Evolutionary conservation across 768 basidiomycete genomes (phyloP), one percentile per base, ranked within the genome.

Genomic region (Cystofilobasidium macerans): DNA sequence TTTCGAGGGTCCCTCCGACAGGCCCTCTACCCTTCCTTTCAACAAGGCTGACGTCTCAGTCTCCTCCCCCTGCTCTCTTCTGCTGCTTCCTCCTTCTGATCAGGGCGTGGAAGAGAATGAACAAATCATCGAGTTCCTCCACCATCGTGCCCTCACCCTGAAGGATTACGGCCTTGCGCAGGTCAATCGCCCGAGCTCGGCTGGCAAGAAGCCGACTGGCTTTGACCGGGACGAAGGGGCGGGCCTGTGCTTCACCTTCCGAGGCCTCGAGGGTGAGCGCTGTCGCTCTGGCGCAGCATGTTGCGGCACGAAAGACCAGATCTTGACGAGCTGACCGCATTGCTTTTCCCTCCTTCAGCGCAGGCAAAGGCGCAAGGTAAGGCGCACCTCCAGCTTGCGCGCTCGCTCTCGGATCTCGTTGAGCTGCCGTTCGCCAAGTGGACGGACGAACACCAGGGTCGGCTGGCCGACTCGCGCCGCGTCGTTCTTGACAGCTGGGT

Each of bases 151-250:
- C 2, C 11, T 24, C 12, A 28, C 58, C 7, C 40, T 59, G 1
- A 45, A 60, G 33, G 47, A 42, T 11, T 62, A 43, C 38, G 65
- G 47, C 0, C 26, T 61, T n/a, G 26, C 59, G 12, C 51, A 57
- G 16, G 32, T 62, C 60, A 47, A 61, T 18, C 20, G 28, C 9
- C 28, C 53, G 30, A 33, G 38, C 6, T 18, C 45, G 8, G 28
- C 2, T n/a, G 20, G 28, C 14, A 61, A 43, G 22, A 14, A n/a
- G 26, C 30, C 20, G 26, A 14, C 30, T 5, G 65, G 65, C 35
- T 67, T 67, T 42, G 53, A 56, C 26, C 5, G 12, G n/a, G 65
- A 67, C 54, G 65, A 67, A 22, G 65, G 65, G 20, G 65, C 60
- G 2, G 47, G 58, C 7, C 26, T 67, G 24, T n/a, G 43, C n/a